Base-by-base conservation (phyloP, 768 basidiomycete species). In the Rhodosporidiobolus odoratus region DNA sequence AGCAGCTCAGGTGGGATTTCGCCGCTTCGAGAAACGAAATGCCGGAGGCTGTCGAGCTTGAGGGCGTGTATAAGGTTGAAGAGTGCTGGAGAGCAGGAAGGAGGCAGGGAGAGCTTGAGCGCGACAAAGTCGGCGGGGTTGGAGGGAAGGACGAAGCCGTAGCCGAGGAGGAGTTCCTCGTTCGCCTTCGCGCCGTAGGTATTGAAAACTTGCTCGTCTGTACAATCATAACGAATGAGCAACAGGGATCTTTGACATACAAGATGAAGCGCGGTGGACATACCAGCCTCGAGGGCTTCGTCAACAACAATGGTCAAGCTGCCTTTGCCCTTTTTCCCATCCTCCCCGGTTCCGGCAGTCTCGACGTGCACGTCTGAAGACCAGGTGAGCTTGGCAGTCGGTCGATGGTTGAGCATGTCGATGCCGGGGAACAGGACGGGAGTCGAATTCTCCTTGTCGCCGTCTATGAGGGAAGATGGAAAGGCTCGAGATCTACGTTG, bases 101-200 rank as follows among this genome's bases (percentile, higher is more conserved):
- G 75, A 0, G 69, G 69, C 53, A 69, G 50, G 38, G 63, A 63
- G 25, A 72, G 68, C 58, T 66, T 73, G 53, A 76, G 69, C 2
- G 75, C 82, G 75, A 94, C 88, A 1, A 89, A 90, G 76, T 96
- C 94, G 76, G 92, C 90, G 0, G 88, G 89, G 73, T 96, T 96
- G 37, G 86, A 72, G 2, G 84, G 81, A 6, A 94, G 78, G 0
- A 89, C 85, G 80, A 97, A 98, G 1, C 95, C 94, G 77, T 96
- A 97, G 9, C 90, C 92, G 7, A 97, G 84, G 56, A 97, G 86
- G 53, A 97, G 84, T 79, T 94, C 91, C 35, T 90, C 84, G 78
- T 95, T 94, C 0, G 91, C 86, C 78, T 96, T 96, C 0, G 87
- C 85, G 0, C 93, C 94, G 78, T 96, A 96, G 7, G 72, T 69